Base-by-base conservation (phyloP, 2,329 filamentous ascomycete genomes). In the Metarhizium humberi region DNA sequence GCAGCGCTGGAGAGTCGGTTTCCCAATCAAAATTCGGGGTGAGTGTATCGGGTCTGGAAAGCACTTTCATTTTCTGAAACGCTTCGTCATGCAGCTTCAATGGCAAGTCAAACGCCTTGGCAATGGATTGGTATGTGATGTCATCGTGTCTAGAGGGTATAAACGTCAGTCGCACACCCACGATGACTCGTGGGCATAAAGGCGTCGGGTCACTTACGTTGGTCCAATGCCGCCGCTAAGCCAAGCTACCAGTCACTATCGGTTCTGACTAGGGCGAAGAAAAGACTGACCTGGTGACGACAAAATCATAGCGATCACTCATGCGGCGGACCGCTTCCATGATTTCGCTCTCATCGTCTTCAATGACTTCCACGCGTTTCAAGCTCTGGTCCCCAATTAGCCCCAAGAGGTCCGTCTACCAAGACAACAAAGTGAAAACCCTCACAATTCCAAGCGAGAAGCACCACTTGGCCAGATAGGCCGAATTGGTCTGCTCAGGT, bases 41-140 rank as follows among this genome's bases (percentile, higher is more conserved):
- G 34, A 80, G 80, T 50, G 85, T 84, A 64, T 88, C 85, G 13
- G 85, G 85, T 67, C 84, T 87, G 34, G 87, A 90, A 8, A 96
- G 78, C 58, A 74, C 78, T 73, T 88, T 92, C 94, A 97, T 97
- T 66, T 86, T 85, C 60, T 83, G 79, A 63, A 87, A 88, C 0
- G 92, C 86, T 56, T 83, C 81, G 47, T 89, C 74, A 75, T 97
- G 90, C 32, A 95, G 79, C 61, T 85, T 80, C 18, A 97, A 76
- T 14, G 85, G 81, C 7, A 96, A 77, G 47, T 77, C 74, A 69
- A 96, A 97, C 7, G 92, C 94, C 68, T 90, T 91, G 60, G 90
- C 92, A 68, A 99, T 95, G 43, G 90, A 92, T 66, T 88, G 79
- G 74, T 99, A 99, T 30, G 94, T 97, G 63, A 97, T 97, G 68